phyloP scores from a whole-genome alignment of 2,329 filamentous ascomycete genomes.

The Fusarium sp. region DNA sequence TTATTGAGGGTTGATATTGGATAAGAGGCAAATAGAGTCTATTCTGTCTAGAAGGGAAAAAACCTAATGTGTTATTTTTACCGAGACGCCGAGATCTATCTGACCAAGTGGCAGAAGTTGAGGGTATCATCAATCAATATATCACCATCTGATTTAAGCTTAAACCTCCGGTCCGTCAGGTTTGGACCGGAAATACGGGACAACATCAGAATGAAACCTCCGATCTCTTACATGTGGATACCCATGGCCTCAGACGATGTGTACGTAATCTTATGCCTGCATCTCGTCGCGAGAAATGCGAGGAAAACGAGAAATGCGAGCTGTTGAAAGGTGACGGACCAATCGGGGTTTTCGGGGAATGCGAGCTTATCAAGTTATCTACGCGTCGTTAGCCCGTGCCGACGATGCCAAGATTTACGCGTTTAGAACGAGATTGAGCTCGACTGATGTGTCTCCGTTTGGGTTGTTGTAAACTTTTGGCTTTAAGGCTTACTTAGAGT shows the following conservation, averaged over 20 bases:
- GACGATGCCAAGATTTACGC: not conserved
- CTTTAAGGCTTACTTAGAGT: not conserved
- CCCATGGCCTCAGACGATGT: not conserved
- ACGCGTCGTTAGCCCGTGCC: not conserved
- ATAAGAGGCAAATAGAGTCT: no score
- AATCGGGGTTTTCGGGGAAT: not conserved
- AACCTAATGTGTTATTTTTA: no score
- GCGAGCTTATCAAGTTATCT: not conserved
- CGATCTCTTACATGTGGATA: not conserved
- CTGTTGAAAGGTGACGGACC: not conserved
- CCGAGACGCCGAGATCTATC: no score
- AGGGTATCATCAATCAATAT: no score
- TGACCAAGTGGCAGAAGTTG: no score
- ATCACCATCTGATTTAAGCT: not conserved
- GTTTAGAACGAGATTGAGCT: not conserved
- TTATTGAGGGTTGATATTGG: no score
- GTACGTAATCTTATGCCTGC: not conserved
- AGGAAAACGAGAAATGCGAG: not conserved
- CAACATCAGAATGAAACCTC: not conserved
- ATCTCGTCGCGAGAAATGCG: not conserved
- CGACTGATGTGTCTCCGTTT: not conserved
- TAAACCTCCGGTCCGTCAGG: not conserved
- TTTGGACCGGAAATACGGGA: not conserved
- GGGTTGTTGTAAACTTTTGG: fast-evolving
- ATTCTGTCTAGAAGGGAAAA: no score